Percentiles rank a stretch among this genome's conserved stretches.
Conservation (phyloP, 106 monocot genomes). For the Hemerocallis citrina region DNA sequence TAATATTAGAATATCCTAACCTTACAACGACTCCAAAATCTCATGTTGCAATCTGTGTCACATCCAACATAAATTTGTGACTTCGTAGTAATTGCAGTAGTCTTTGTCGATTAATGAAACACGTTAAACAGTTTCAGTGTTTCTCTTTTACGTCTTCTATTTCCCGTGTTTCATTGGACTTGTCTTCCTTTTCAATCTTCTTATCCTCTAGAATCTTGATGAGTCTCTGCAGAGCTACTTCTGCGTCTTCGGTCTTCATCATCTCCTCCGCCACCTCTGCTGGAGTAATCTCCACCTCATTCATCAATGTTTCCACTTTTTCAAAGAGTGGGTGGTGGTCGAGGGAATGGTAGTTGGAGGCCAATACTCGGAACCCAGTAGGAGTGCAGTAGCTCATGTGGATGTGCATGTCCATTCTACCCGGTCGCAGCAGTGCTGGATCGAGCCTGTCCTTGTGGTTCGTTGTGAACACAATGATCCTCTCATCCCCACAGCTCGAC, state of each 20-base stretch:
- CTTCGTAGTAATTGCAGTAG: no score
- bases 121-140: no score
- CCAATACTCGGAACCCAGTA: constrained; percentile 11
- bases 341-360: constrained; percentile 11
- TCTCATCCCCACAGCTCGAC: constrained; percentile 24
- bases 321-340: constrained; percentile 7
- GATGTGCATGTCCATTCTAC: constrained; percentile 33
- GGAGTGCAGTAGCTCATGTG: constrained; percentile 24
- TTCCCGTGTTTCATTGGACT: constrained; percentile 8
- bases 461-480: constrained; percentile 33
- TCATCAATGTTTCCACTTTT: constrained; percentile 8
- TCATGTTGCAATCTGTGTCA: no score
- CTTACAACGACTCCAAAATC: no score
- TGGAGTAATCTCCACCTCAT: neutral
- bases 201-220: neutral
- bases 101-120: no score
- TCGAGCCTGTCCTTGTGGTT: constrained; percentile 32
- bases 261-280: neutral
- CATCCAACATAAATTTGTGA: no score
- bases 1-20: no score
- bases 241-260: neutral
- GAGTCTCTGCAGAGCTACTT: neutral
- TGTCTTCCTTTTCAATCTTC: neutral
- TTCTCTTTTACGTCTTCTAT: neutral
- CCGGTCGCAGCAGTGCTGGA: constrained; percentile 26